phyloP scores from a whole-genome alignment of 148 eudicot species.

The Dysphania ambrosioides region DNA sequence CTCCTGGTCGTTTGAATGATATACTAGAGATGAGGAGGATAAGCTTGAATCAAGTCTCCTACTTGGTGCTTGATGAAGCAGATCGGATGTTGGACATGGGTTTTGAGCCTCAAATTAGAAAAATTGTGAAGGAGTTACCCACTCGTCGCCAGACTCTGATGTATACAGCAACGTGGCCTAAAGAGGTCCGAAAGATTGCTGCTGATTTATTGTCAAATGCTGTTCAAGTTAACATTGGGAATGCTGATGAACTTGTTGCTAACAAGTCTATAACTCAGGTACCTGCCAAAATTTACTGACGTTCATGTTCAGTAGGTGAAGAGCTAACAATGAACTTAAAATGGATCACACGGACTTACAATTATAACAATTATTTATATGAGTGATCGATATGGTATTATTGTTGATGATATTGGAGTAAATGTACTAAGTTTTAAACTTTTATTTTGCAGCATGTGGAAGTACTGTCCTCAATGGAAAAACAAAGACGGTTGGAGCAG shows the following conservation, averaged over 20 bases:
- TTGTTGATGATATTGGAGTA: not conserved
- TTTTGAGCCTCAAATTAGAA: conserved; percentile 95
- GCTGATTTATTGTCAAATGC: conserved; percentile 77
- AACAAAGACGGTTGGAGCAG: conserved; percentile 74
- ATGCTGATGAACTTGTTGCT: conserved; percentile 88
- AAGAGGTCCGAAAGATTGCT: conserved; percentile 94
- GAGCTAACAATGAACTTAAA: not conserved
- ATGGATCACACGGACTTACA: not conserved
- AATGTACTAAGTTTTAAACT: not conserved
- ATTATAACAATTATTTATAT: not conserved
- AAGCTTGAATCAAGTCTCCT: conserved; percentile 77
- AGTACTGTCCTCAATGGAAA: conserved; percentile 61
- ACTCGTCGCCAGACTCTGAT: conserved; percentile 82
- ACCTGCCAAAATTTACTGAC: not conserved
- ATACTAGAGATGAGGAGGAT: conserved; percentile 74
- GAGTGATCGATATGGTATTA: not conserved
- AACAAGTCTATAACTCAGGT: conserved; percentile 72
- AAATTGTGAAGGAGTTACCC: conserved; percentile 91
- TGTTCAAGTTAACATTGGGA: conserved; percentile 93
- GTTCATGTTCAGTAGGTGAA: not conserved
- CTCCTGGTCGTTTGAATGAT: conserved; percentile 99
- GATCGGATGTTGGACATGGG: conserved; percentile 99
- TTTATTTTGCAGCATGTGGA: conserved; percentile 59
- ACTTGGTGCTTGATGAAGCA: conserved; percentile 96
- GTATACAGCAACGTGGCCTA: conserved; percentile 99